Evolutionary conservation across 805 yeast genomes (phyloP).

Genomic region (Saccharomyces paradoxus): DNA sequence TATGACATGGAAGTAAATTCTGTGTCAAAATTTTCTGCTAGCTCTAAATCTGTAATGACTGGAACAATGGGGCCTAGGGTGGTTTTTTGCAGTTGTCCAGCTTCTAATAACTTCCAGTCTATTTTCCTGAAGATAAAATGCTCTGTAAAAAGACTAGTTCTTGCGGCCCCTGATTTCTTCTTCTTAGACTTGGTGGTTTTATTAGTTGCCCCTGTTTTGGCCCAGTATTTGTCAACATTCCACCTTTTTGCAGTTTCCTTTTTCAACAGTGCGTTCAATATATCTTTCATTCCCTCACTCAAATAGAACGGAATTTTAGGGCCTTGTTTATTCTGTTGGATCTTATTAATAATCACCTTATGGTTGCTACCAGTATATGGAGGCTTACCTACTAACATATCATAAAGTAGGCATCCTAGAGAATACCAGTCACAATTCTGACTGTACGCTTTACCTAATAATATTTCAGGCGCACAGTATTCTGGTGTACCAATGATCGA

Average conservation of each 20-base stretch:
- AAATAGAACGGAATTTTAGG: conserved; percentile 65
- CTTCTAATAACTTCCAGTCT: conserved; percentile 54
- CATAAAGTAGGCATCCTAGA: conserved; percentile 71
- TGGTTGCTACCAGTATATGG: conserved; percentile 83
- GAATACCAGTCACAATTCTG: conserved; percentile 90
- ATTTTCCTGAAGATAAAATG: conserved; percentile 73
- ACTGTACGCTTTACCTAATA: conserved; percentile 69
- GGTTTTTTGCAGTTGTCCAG: conserved; percentile 36
- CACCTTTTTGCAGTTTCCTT: conserved; percentile 63
- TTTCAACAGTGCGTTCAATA: conserved; percentile 54
- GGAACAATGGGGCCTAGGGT: conserved; percentile 76
- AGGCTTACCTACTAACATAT: conserved; percentile 77
- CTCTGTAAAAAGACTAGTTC: conserved; percentile 37
- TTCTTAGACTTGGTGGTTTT: conserved; percentile 13
- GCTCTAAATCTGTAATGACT: conserved; percentile 64
- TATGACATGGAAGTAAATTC: conserved; percentile 69
- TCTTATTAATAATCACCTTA: conserved; percentile 67
- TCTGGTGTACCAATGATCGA: conserved; percentile 40
- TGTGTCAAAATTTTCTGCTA: conserved; percentile 78
- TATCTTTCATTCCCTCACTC: conserved; percentile 72
- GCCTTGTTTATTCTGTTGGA: conserved; percentile 49
- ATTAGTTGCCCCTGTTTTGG: conserved; percentile 11
- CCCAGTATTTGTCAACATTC: conserved; percentile 49
- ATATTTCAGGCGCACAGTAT: conserved; percentile 77
- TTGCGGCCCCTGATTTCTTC: conserved; percentile 24